These are phyloP conservation scores for Nakazawaea wickerhamii DNA, from an alignment of 805 yeast species.

Conservation along the genomic window DNA sequence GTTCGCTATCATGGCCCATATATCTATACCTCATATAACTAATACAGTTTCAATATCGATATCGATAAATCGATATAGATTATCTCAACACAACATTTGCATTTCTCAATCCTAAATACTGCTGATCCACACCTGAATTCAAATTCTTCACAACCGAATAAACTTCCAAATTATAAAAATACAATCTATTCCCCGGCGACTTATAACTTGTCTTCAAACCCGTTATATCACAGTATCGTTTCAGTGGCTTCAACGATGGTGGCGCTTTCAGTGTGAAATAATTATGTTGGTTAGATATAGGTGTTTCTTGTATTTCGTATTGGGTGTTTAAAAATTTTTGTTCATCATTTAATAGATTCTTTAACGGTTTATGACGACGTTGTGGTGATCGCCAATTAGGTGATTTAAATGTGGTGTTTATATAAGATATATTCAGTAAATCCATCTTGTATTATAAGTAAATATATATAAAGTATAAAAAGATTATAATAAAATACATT, in stretches of 20 bases:
- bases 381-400: conserved; percentile 45
- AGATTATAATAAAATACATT: conserved; percentile 69
- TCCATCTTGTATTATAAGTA: too few species aligned
- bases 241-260: conserved; percentile 76
- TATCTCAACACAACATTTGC: conserved; percentile 80
- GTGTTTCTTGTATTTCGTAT: conserved; percentile 30
- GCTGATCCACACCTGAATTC: conserved; percentile 92
- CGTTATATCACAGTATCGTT: conserved; percentile 89
- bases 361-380: conserved; percentile 66
- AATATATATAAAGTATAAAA: too few species aligned
- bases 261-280: conserved; percentile 75
- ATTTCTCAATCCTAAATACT: conserved; percentile 78
- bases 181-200: conserved; percentile 65
- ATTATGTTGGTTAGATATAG: conserved; percentile 27
- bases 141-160: conserved; percentile 70
- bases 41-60: background rate
- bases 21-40: too few species aligned
- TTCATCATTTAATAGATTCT: conserved; percentile 76
- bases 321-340: conserved; percentile 49
- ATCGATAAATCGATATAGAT: background rate
- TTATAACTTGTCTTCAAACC: conserved; percentile 78
- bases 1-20: too few species aligned
- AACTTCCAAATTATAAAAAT: conserved; percentile 81
- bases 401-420: conserved; percentile 53
- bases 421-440: too few species aligned